phyloP scores from a whole-genome alignment of 116 monocot genomes.

The Zostera marina region DNA sequence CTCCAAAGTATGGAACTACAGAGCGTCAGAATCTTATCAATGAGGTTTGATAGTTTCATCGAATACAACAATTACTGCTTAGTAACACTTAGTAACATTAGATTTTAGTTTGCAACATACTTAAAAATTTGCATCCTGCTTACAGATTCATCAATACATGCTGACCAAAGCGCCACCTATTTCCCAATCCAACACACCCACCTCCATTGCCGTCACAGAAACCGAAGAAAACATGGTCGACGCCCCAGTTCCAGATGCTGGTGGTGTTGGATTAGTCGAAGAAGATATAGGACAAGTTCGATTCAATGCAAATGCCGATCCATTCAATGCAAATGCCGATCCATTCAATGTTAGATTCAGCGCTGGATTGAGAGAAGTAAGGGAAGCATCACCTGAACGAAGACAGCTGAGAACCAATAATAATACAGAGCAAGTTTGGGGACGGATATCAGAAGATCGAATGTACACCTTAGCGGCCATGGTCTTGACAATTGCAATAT shows the following conservation, averaged over 20 bases:
- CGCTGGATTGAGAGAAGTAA: constrained; percentile 26
- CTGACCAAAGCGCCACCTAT: constrained; percentile 58
- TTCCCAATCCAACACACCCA: constrained; percentile 14
- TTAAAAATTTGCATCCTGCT: no score
- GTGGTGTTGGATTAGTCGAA: constrained; percentile 11
- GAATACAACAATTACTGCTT: not conserved
- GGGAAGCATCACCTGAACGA: not conserved
- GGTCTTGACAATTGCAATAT: constrained; percentile 39
- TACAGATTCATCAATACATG: constrained; percentile 76
- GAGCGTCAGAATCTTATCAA: constrained; percentile 84
- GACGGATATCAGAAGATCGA: constrained; percentile 16
- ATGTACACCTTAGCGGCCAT: constrained; percentile 35
- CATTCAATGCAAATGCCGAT: constrained; percentile 26
- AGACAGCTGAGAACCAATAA: not conserved
- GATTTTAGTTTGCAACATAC: no score
- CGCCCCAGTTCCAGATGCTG: not conserved
- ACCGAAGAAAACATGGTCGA: constrained; percentile 2
- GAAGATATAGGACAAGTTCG: constrained; percentile 36
- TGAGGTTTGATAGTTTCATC: constrained; percentile 25
- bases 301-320: constrained; percentile 42
- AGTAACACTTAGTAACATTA: no score
- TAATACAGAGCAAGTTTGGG: not conserved
- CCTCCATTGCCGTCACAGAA: constrained; percentile 5
- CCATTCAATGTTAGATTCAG: constrained; percentile 24
- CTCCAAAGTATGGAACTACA: constrained; percentile 46